Conservation (phyloP, 2,329 filamentous ascomycete species). For the Akanthomyces muscarius region DNA sequence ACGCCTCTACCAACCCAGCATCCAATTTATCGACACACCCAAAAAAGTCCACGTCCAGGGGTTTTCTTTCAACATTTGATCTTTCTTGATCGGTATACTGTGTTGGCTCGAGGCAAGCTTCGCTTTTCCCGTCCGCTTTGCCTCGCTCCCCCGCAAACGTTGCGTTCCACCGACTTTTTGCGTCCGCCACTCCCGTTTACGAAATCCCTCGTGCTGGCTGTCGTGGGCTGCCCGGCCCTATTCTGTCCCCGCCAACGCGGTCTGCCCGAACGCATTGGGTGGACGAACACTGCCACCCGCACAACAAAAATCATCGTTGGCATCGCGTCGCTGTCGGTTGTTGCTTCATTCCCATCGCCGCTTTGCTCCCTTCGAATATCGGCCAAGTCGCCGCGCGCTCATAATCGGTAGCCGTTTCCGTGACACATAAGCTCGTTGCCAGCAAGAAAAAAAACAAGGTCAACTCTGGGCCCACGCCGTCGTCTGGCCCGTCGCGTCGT, state of each 20-base stretch:
- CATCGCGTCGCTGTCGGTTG: not conserved
- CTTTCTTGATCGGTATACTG: not conserved
- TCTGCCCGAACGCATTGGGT: not conserved
- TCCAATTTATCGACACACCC: conserved; percentile 18
- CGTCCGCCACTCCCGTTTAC: not conserved
- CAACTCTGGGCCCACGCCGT: conserved; percentile 1
- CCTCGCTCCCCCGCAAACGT: not conserved
- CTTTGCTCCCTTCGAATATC: not conserved
- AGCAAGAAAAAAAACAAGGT: not conserved
- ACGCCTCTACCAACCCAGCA: conserved; percentile 16
- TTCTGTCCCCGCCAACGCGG: conserved; percentile 12
- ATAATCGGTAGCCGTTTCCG: not conserved
- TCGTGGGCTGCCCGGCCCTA: conserved; percentile 9
- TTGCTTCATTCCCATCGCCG: not conserved
- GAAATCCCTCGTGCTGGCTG: conserved; percentile 12
- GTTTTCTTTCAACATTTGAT: not conserved
- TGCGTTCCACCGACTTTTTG: conserved; percentile 1
- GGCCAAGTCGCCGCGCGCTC: not conserved
- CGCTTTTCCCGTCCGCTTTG: not conserved
- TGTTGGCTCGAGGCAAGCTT: conserved; percentile 5
- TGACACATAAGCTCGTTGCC: conserved; percentile 2
- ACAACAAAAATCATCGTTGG: conserved; percentile 7
- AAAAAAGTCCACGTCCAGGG: conserved; percentile 12
- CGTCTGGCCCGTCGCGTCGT: conserved; percentile 10
- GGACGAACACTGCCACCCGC: not conserved